Conservation (phyloP, 495 filamentous ascomycete species). For the Penicillium argentinense region DNA sequence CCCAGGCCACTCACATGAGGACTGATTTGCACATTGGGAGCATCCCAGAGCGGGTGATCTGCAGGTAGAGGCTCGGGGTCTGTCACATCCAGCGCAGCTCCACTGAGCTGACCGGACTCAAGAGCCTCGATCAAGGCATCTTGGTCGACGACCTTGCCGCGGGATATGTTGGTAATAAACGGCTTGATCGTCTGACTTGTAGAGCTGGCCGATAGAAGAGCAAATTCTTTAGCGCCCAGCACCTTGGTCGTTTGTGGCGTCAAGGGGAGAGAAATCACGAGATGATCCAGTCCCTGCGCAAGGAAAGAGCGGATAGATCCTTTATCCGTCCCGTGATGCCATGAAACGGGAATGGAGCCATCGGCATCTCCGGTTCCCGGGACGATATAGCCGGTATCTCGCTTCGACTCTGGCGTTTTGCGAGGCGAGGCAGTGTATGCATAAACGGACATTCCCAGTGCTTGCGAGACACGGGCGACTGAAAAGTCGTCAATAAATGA, state of each 20-base stretch:
- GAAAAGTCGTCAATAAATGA: neutral
- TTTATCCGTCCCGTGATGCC: slow-evolving; percentile 69
- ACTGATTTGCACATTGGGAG: slow-evolving; percentile 72
- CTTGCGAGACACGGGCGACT: slow-evolving; percentile 65
- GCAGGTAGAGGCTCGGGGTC: slow-evolving; percentile 79
- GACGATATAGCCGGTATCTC: slow-evolving; percentile 67
- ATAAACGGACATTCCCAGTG: slow-evolving; percentile 77
- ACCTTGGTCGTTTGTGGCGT: slow-evolving; percentile 66
- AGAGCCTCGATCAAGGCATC: slow-evolving; percentile 62
- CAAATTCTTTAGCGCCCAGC: slow-evolving; percentile 64
- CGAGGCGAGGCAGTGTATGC: slow-evolving; percentile 74
- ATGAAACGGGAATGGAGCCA: slow-evolving; percentile 65
- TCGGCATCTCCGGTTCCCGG: slow-evolving; percentile 77
- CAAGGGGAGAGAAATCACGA: slow-evolving; percentile 73
- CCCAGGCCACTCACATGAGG: slow-evolving; percentile 74
- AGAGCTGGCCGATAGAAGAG: slow-evolving; percentile 54
- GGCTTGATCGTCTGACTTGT: slow-evolving; percentile 21
- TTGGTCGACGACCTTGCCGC: slow-evolving; percentile 71
- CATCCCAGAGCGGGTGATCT: slow-evolving; percentile 70
- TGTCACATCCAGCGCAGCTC: slow-evolving; percentile 81
- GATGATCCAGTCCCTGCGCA: slow-evolving; percentile 65
- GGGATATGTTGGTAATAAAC: slow-evolving; percentile 72
- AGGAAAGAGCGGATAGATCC: slow-evolving; percentile 65
- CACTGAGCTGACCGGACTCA: slow-evolving; percentile 48
- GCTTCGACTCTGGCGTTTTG: slow-evolving; percentile 52